phyloP scores from a whole-genome alignment of 1,139 yeast species.

The Hemisphaericaspora xylanilytica region DNA sequence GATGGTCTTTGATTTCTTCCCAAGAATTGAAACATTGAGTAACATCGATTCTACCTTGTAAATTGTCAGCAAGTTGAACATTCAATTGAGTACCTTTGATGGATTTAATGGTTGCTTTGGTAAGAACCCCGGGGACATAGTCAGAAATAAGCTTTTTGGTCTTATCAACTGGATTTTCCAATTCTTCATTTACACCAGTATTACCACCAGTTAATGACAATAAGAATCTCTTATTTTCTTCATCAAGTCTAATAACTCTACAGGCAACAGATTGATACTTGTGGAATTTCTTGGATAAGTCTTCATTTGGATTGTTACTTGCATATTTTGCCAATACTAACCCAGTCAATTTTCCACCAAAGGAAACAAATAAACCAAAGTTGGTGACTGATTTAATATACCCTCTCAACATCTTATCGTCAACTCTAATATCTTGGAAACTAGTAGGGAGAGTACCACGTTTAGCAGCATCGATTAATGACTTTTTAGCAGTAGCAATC shows the following conservation, averaged over 20 bases:
- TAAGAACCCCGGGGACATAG: conserved; percentile 55
- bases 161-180: conserved; percentile 60
- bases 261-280: conserved; percentile 69
- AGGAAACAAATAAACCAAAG: conserved; percentile 79
- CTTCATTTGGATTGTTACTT: conserved; percentile 52
- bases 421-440: conserved; percentile 55
- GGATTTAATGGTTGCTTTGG: conserved; percentile 60
- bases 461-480: conserved; percentile 66
- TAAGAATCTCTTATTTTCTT: conserved; percentile 67
- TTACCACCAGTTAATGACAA: conserved; percentile 48
- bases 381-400: conserved; percentile 74
- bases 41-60: conserved; percentile 77
- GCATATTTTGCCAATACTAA: conserved; percentile 78
- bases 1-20: conserved; percentile 55
- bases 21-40: conserved; percentile 62
- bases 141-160: conserved; percentile 50
- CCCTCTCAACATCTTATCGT: conserved; percentile 59
- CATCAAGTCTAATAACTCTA: conserved; percentile 61
- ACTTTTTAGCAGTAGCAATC: conserved; percentile 61
- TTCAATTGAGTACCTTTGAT: conserved; percentile 75
- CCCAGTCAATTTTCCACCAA: conserved; percentile 80
- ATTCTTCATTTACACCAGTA: conserved; percentile 24
- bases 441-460: conserved; percentile 51
- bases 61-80: conserved; percentile 72
- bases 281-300: conserved; percentile 55